Percentiles rank a stretch among this genome's conserved stretches.
Conservation (phyloP, 768 basidiomycete genomes). For the Xanthoconium stramineum region DNA sequence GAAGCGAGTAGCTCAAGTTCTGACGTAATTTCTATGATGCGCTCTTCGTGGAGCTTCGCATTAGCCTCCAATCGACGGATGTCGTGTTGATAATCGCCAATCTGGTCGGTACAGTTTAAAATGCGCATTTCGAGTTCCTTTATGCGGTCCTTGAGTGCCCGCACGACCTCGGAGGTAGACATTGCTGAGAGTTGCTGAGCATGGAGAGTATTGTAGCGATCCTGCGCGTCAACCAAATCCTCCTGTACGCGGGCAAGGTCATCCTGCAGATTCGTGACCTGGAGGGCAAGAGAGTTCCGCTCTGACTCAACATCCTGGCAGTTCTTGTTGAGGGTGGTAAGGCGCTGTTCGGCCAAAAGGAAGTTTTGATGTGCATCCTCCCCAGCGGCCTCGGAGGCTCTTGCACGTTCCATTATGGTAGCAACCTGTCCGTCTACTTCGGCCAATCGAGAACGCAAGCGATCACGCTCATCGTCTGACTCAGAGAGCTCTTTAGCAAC, state of each 20-base stretch:
- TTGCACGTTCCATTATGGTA: slow-evolving; percentile 32
- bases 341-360: slow-evolving; percentile 35
- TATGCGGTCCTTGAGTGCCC: slow-evolving; percentile 59
- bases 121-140: slow-evolving; percentile 67
- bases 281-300: slow-evolving; percentile 62
- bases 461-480: slow-evolving; percentile 20
- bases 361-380: slow-evolving; percentile 33
- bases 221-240: slow-evolving; percentile 55
- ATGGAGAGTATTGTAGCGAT: slow-evolving; percentile 59
- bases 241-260: slow-evolving; percentile 54
- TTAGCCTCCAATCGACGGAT: slow-evolving; percentile 76
- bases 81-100: slow-evolving; percentile 78
- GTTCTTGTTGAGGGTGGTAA: slow-evolving; percentile 43
- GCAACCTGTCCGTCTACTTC: slow-evolving; percentile 34
- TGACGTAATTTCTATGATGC: slow-evolving; percentile 61
- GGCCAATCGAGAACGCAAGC: slow-evolving; percentile 30
- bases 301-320: slow-evolving; percentile 61
- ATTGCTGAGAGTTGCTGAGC: slow-evolving; percentile 64
- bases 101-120: slow-evolving; percentile 64
- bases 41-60: slow-evolving; percentile 68
- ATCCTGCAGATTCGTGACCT: slow-evolving; percentile 57
- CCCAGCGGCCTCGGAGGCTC: slow-evolving; percentile 32
- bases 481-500: slow-evolving; percentile 36
- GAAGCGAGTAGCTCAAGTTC: slow-evolving; percentile 65
- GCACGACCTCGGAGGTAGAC: slow-evolving; percentile 53